Conservation (phyloP, 352 stramenopile species). For the Thalassiosira gravida region DNA sequence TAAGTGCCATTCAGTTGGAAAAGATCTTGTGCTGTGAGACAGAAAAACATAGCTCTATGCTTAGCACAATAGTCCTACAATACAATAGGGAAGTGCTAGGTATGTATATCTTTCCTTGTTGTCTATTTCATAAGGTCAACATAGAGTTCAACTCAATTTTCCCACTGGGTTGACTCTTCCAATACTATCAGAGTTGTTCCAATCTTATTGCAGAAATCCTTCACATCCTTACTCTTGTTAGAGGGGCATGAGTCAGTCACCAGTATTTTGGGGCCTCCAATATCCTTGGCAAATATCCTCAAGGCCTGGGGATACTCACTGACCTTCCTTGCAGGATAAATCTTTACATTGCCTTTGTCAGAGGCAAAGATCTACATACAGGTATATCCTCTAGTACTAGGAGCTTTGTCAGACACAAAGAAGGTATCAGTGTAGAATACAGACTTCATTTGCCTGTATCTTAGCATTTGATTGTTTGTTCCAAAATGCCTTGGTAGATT, state of each 20-base stretch:
- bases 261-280: neutral
- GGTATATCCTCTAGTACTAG: neutral
- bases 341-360: neutral
- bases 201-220: slow-evolving; percentile 41
- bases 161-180: slow-evolving; percentile 36
- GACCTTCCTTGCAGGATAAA: neutral
- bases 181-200: slow-evolving; percentile 30
- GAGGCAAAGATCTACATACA: neutral
- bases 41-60: slow-evolving; percentile 25
- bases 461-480: slow-evolving; percentile 45
- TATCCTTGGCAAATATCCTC: neutral
- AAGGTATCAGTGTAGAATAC: slow-evolving; percentile 63
- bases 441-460: slow-evolving; percentile 34
- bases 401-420: slow-evolving; percentile 39
- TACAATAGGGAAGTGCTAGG: neutral
- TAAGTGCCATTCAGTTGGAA: slow-evolving; percentile 28
- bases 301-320: neutral
- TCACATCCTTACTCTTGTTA: slow-evolving; percentile 3
- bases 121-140: slow-evolving; percentile 45
- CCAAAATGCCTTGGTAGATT: slow-evolving; percentile 36
- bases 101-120: slow-evolving; percentile 35
- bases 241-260: neutral
- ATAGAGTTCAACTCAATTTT: slow-evolving; percentile 42
- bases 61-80: slow-evolving; percentile 56
- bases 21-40: slow-evolving; percentile 26